Evolutionary conservation across 768 basidiomycete species (phyloP).

Genomic region (Suillus decipiens): DNA sequence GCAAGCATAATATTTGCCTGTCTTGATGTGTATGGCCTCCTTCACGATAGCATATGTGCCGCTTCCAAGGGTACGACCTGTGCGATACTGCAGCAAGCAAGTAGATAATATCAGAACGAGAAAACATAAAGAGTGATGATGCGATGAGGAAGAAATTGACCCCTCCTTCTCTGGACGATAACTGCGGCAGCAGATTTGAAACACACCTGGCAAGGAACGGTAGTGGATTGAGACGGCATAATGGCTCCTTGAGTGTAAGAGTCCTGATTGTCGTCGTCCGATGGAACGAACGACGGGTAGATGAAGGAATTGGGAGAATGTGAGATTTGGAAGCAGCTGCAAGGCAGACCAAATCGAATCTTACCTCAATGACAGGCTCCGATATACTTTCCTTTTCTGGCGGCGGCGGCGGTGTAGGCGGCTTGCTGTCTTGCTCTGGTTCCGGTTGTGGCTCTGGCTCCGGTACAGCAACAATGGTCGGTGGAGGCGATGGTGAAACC

Average conservation of each 20-base stretch:
- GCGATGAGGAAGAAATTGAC: background rate
- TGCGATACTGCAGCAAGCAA: conserved; percentile 62
- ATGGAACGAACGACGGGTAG: conserved; percentile 5
- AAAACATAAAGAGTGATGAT: conserved; percentile 12
- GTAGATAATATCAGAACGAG: background rate
- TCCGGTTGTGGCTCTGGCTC: conserved; percentile 24
- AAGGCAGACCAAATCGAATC: conserved; percentile 13
- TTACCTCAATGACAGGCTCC: conserved; percentile 26
- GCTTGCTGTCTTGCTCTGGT: conserved; percentile 12
- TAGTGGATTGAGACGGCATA: conserved; percentile 36
- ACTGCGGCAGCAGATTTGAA: background rate
- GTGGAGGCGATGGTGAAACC: conserved; percentile 17
- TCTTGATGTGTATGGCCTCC: conserved; percentile 93
- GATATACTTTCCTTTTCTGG: conserved; percentile 28
- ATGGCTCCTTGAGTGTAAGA: conserved; percentile 11
- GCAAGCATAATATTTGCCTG: conserved; percentile 94
- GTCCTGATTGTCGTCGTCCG: conserved; percentile 19
- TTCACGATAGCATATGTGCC: conserved; percentile 96
- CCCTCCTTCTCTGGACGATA: conserved; percentile 7
- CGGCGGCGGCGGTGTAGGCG: conserved; percentile 4
- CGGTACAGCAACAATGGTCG: background rate
- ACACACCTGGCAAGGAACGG: conserved; percentile 48
- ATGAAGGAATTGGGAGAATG: conserved; percentile 7
- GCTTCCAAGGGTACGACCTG: conserved; percentile 84
- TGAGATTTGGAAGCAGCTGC: conserved; percentile 9